Base-by-base conservation (phyloP, 257 asterid genomes). In the Solanum pimpinellifolium region DNA sequence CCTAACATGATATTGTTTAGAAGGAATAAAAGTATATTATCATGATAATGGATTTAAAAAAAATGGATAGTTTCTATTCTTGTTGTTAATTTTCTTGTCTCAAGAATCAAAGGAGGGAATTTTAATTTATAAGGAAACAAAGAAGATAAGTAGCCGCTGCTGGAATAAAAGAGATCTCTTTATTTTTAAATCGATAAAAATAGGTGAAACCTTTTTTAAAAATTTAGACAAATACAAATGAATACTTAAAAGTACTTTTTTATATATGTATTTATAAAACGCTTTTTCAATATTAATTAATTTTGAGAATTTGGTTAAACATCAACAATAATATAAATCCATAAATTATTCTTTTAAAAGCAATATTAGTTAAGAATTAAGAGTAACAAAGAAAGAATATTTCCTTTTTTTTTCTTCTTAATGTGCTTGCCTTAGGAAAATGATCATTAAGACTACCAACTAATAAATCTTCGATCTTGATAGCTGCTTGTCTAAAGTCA, bases 61-160 rank as follows among this genome's bases (percentile, higher is more conserved):
- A 41, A 76, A 76, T 42, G 0, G 60, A n/a, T 76, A 6, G 83
- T 42, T 76, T 76, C 83, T 7, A 42, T 76, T 42, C 9, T 3
- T 74, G 82, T 39, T 74, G 52, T 39, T 14, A 21, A 21, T 2
- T 29, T 1, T 62, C 7, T 21, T 23, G 31, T 23, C 70, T 62
- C 70, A 62, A 62, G 31, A 23, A 62, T 23, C 7, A 60, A 60
- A 6, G 29, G 69, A 62, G 31, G 14, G 29, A 62, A 60, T 60
- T 60, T 23, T 9, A 21, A 59, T 21, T 59, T 59, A 21, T 59
- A 6, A 11, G 68, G 21, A 59, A 56, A 21, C 10, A 16, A 52
- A 2, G 60, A 52, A 52, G 60, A 52, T 52, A 52, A 0, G 60
- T 16, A 0, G 10, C 2, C 16, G 0, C 10, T 6, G 23, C 0